Base-by-base conservation (phyloP, 1,139 yeast species). In the Suhomyces wounanorum region DNA sequence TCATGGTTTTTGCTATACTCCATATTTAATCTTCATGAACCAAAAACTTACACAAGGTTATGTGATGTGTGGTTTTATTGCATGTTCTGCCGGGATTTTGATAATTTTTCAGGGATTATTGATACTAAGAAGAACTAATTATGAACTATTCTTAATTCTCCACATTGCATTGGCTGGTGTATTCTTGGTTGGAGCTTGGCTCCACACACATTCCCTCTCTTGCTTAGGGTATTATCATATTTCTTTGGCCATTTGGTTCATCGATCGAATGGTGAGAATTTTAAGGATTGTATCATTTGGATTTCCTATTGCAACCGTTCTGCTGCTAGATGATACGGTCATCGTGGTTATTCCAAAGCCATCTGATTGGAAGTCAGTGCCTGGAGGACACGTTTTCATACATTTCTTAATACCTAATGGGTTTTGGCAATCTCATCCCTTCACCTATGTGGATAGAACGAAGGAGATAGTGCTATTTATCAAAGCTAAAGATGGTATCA, bases 341-440 rank as follows among this genome's bases (percentile, higher is more conserved):
- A 72, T 70, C 54, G 69, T 78, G 1, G 59, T 63, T 2, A 67
- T 78, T 1, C 75, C 78, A 1, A 75, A 66, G 49, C 80, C 82
- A 8, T 55, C 56, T 1, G 59, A 67, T 50, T 79, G 84, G 78
- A 68, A 69, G 38, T 67, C 77, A 14, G 62, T 64, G 48, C 86
- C 89, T 5, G 89, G 89, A n/a, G 84, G 85, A 17, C 85, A 79
- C 62, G 84, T 82, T 0, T 86, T 75, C 59, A 67, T 86, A 45
- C 83, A 85, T 61, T 78, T 84, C 50, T 63, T 80, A 43, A 66
- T 73, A 40, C 75, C 82, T 40, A 62, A 77, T 55, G 78, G 81
- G 48, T 85, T 85, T 55, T 87, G 83, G 84, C 90, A 86, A 62
- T 80, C 87, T 0, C 92, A 86, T 63, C 92, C 92, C 0, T 86